Conservation (phyloP, 768 basidiomycete species). For the Rhizopogon vinicolor region DNA sequence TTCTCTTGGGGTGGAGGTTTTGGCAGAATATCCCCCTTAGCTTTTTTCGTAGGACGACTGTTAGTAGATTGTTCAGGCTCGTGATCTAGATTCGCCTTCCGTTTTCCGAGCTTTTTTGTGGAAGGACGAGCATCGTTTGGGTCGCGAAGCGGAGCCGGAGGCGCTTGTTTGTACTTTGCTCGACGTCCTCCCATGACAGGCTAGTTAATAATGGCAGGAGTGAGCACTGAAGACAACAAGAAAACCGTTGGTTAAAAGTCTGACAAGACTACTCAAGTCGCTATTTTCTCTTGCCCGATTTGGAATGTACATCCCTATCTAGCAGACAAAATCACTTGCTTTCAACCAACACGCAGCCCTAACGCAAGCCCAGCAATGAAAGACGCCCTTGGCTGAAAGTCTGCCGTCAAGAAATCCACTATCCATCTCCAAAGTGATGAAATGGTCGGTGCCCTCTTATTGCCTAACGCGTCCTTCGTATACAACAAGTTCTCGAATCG, state of each 20-base stretch:
- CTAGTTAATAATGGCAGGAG: conserved; percentile 11
- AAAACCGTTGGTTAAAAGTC: conserved; percentile 8
- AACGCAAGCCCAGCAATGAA: conserved; percentile 82
- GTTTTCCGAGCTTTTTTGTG: conserved; percentile 64
- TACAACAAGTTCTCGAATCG: conserved; percentile 76
- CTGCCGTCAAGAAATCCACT: conserved; percentile 81
- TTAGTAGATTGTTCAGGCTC: conserved; percentile 20
- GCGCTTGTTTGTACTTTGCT: conserved; percentile 78
- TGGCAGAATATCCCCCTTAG: conserved; percentile 20
- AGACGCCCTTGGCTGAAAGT: conserved; percentile 88
- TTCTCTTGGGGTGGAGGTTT: neutral
- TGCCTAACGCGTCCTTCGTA: conserved; percentile 52
- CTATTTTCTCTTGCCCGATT: conserved; percentile 23
- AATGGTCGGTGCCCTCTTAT: conserved; percentile 57
- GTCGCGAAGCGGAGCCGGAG: conserved; percentile 55
- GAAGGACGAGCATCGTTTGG: conserved; percentile 30
- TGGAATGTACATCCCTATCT: conserved; percentile 12
- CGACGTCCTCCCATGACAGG: conserved; percentile 77
- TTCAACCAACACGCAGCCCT: conserved; percentile 79
- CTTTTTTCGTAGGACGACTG: conserved; percentile 31
- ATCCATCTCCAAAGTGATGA: conserved; percentile 61
- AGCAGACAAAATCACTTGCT: neutral
- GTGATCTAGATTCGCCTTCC: conserved; percentile 51
- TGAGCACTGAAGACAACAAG: neutral
- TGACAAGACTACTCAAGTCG: neutral